Conservation (phyloP, 1,139 yeast species). For the Nakaseomyces kungkrabaensis region DNA sequence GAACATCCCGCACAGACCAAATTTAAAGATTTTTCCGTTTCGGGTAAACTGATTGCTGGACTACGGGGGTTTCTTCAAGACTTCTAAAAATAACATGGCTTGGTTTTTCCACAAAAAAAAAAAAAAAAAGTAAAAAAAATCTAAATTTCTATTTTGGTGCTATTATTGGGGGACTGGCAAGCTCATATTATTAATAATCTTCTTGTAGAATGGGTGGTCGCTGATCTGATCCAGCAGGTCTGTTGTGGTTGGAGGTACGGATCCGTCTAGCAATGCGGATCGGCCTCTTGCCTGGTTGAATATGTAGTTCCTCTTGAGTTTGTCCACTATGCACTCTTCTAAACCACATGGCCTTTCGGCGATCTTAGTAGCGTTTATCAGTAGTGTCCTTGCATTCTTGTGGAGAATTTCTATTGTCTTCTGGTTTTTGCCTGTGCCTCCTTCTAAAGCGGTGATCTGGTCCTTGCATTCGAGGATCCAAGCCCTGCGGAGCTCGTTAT, state of each 20-base stretch:
- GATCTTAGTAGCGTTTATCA: constrained; percentile 18
- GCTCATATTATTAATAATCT: background rate
- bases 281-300: constrained; percentile 19
- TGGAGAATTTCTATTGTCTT: constrained; percentile 13
- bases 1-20: background rate
- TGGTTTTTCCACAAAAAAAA: background rate
- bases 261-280: constrained; percentile 1
- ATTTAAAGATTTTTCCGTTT: background rate
- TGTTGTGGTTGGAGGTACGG: background rate
- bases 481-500: constrained; percentile 21
- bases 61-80: background rate
- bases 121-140: no score
- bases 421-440: background rate
- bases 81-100: constrained; percentile 3
- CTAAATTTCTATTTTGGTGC: no score
- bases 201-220: constrained; percentile 13
- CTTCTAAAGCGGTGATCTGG: background rate
- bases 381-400: constrained; percentile 21
- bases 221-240: constrained; percentile 8
- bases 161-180: no score
- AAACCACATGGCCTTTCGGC: constrained; percentile 25
- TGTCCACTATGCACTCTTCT: constrained; percentile 24
- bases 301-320: constrained; percentile 25
- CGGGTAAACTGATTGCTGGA: background rate
- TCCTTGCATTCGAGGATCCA: constrained; percentile 8